These are phyloP conservation scores for Colletotrichum zoysiae DNA, from an alignment of 2,329 filamentous ascomycete genomes.

Conservation along the genomic window DNA sequence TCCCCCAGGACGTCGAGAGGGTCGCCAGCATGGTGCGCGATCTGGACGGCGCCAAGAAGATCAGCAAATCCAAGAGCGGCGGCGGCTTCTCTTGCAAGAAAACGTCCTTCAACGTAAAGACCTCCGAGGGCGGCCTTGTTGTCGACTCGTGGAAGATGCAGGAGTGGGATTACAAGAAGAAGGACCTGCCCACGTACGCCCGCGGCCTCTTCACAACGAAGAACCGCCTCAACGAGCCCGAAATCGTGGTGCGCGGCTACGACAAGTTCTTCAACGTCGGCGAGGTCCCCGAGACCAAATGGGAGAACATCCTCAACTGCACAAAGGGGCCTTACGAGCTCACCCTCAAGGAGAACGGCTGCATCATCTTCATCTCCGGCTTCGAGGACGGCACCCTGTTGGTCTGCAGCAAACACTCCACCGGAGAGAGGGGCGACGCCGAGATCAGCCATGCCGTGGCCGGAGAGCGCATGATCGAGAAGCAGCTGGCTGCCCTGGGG, in stretches of 20 bases:
- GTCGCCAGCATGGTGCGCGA: conserved; percentile 74
- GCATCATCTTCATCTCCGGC: conserved; percentile 96
- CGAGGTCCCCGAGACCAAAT: conserved; percentile 85
- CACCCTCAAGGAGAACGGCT: conserved; percentile 98
- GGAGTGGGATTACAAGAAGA: conserved; percentile 96
- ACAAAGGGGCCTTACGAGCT: conserved; percentile 93
- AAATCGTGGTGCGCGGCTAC: conserved; percentile 91
- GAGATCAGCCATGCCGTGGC: conserved; percentile 85
- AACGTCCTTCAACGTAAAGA: conserved; percentile 77
- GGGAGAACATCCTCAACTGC: conserved; percentile 80
- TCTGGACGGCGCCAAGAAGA: conserved; percentile 69
- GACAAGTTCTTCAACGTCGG: conserved; percentile 99
- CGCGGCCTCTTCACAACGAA: conserved; percentile 92
- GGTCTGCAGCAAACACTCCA: conserved; percentile 99
- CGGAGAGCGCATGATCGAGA: conserved; percentile 85
- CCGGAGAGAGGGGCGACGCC: conserved; percentile 79
- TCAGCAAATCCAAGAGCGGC: conserved; percentile 67
- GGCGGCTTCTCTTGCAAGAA: conserved; percentile 80
- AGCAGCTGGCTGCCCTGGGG: conserved; percentile 81
- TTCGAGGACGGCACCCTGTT: conserved; percentile 89
- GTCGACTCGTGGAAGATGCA: conserved; percentile 95
- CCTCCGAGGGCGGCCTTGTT: conserved; percentile 71
- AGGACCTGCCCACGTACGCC: conserved; percentile 88
- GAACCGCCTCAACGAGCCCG: conserved; percentile 71
- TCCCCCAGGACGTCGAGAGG: conserved; percentile 76